Percentiles rank a stretch among this genome's conserved stretches.
Conservation (phyloP, 140 eudicot species). For the Oenanthe javanica region DNA sequence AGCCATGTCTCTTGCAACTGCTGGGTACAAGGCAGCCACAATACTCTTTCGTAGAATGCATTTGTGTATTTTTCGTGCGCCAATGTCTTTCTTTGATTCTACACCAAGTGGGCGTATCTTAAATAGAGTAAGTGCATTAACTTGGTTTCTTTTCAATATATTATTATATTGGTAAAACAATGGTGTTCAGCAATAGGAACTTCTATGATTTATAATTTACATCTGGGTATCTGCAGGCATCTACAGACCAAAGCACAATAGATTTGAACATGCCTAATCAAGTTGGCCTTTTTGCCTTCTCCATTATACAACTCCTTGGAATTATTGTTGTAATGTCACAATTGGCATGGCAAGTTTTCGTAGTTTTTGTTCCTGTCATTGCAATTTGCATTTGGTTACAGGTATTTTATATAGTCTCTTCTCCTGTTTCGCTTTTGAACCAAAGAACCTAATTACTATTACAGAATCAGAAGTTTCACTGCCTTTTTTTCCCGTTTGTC, state of each 20-base stretch:
- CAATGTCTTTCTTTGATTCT: slow-evolving; percentile 95
- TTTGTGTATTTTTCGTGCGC: slow-evolving; percentile 66
- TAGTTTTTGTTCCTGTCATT: slow-evolving; percentile 53
- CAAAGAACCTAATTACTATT: neutral
- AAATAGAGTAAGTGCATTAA: slow-evolving; percentile 50
- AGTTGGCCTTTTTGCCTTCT: slow-evolving; percentile 50
- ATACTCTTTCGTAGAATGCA: slow-evolving; percentile 77
- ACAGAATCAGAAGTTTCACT: too few species aligned
- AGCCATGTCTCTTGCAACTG: slow-evolving; percentile 49
- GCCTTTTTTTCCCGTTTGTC: too few species aligned
- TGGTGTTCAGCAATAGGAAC: neutral
- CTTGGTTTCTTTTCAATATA: neutral
- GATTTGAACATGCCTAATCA: slow-evolving; percentile 55
- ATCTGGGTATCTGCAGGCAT: slow-evolving; percentile 42
- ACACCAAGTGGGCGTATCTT: slow-evolving; percentile 89
- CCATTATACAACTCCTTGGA: slow-evolving; percentile 62
- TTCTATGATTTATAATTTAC: neutral
- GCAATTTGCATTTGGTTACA: slow-evolving; percentile 62
- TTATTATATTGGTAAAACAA: neutral
- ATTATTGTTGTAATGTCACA: slow-evolving; percentile 67
- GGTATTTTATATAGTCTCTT: slow-evolving; percentile 22
- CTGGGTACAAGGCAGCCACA: slow-evolving; percentile 66
- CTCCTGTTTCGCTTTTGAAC: neutral
- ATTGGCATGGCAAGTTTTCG: slow-evolving; percentile 74
- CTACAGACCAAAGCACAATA: slow-evolving; percentile 81